Evolutionary conservation across 306 rosid genomes (phyloP), one percentile per base, ranked within the genome.

Genomic region (Gillenia trifoliata): DNA sequence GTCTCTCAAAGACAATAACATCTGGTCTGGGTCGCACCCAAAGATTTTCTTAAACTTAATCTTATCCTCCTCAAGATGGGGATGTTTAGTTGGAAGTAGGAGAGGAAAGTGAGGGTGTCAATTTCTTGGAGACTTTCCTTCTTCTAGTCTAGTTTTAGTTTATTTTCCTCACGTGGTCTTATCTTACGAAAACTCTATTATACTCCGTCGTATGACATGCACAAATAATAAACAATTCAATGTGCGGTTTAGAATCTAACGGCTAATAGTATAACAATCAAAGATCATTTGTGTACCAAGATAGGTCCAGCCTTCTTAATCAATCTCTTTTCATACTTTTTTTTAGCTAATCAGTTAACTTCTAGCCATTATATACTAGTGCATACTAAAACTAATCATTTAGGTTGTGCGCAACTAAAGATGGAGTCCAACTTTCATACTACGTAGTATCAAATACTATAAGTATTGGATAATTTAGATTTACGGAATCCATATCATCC

Each of bases 31-130:
- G 70, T 20, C 75, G 70, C 78, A 57, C 64, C 36, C n/a, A 0
- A 30, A 60, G 17, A 41, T 20, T 56, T 25, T 28, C 30, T 26
- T 5, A 2, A 16, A 20, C 64, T n/a, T 1, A 1, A 30, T 30
- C 30, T 52, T 11, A 29, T 54, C 60, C 5, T n/a, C n/a, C n/a
- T n/a, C n/a, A n/a, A n/a, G n/a, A n/a, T n/a, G n/a, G n/a, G n/a
- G n/a, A n/a, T n/a, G n/a, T n/a, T n/a, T n/a, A n/a, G 19, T 45
- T 45, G 50, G 50, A 45, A 15, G 50, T 45, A 5, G 26, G 38
- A 11, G 16, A 61, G 75, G 75, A 69, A 77, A 47, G 70, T 36
- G 55, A 70, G 34, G 15, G n/a, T 69, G 64, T 77, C 75, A 49
- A 33, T 62, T 20, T 59, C 75, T 68, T 16, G 19, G 1, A 10